Conservation (phyloP, 208 protist genomes). For the Acanthamoeba healyi region DNA sequence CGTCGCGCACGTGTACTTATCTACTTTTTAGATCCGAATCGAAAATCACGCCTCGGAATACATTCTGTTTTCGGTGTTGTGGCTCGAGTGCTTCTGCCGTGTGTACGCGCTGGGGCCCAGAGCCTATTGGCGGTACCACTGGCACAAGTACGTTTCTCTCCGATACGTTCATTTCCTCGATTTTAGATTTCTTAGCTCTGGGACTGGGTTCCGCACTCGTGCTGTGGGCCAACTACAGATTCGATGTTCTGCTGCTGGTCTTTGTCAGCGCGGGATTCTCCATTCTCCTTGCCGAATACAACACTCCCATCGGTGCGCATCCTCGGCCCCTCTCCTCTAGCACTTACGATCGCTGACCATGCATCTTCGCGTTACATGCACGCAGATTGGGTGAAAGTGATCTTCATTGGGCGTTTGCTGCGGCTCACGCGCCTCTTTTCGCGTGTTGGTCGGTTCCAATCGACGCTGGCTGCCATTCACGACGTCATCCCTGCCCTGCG, state of each 20-base stretch:
- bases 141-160: conserved; percentile 37
- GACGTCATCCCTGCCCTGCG: conserved; percentile 23
- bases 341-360: no score
- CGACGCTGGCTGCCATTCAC: background rate
- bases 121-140: conserved; percentile 43
- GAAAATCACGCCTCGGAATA: conserved; percentile 39
- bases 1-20: no score
- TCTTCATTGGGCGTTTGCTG: conserved; percentile 30
- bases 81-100: background rate
- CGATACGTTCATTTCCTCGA: no score
- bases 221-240: background rate
- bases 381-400: conserved; percentile 22
- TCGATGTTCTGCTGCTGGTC: background rate
- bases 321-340: background rate
- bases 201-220: no score
- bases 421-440: conserved; percentile 3
- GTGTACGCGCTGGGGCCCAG: background rate
- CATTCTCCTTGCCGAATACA: background rate
- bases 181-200: background rate
- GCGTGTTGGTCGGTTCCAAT: background rate
- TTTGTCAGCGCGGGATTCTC: background rate
- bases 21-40: background rate
- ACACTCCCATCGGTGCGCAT: background rate
- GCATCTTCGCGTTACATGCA: background rate
- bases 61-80: conserved; percentile 36